These are phyloP conservation scores for Byssothecium circinans DNA, from an alignment of 2,329 filamentous ascomycete species.

Conservation along the genomic window DNA sequence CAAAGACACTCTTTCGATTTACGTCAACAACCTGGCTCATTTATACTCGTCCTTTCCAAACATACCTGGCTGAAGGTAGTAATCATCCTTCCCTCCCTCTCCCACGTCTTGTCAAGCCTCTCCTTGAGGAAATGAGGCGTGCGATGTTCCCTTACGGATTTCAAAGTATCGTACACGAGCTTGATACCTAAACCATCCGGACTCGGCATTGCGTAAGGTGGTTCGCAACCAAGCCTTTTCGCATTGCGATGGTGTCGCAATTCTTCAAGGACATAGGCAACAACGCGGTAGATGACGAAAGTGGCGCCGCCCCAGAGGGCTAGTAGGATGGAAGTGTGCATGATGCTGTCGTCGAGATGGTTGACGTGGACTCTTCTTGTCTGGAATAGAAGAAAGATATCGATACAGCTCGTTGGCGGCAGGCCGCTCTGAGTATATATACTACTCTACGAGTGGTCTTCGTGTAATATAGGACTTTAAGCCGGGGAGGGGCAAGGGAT, in stretches of 20 bases:
- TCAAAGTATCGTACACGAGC: slow-evolving; percentile 44
- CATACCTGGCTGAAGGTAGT: slow-evolving; percentile 27
- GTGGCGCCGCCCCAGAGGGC: slow-evolving; percentile 31
- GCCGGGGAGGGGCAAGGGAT: too few species aligned
- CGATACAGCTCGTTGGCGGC: too few species aligned
- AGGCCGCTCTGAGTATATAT: too few species aligned
- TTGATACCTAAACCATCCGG: slow-evolving; percentile 56
- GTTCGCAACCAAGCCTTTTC: slow-evolving; percentile 49
- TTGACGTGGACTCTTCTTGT: too few species aligned
- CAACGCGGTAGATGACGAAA: slow-evolving; percentile 35
- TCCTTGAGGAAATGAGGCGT: slow-evolving; percentile 34
- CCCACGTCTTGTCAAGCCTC: slow-evolving; percentile 20
- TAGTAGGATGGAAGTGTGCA: slow-evolving; percentile 32
- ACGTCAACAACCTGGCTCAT: background rate
- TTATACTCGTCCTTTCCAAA: background rate
- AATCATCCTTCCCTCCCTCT: slow-evolving; percentile 19
- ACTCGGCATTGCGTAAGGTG: slow-evolving; percentile 42
- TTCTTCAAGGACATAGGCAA: slow-evolving; percentile 26
- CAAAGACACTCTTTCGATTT: background rate
- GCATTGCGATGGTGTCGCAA: slow-evolving; percentile 39
- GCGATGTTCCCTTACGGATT: slow-evolving; percentile 39
- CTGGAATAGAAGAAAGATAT: too few species aligned
- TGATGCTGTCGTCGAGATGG: slow-evolving; percentile 8
- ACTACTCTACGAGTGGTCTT: too few species aligned
- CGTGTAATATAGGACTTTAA: too few species aligned